Conservation (phyloP, 208 protist species). For the Zelonia costaricensis region DNA sequence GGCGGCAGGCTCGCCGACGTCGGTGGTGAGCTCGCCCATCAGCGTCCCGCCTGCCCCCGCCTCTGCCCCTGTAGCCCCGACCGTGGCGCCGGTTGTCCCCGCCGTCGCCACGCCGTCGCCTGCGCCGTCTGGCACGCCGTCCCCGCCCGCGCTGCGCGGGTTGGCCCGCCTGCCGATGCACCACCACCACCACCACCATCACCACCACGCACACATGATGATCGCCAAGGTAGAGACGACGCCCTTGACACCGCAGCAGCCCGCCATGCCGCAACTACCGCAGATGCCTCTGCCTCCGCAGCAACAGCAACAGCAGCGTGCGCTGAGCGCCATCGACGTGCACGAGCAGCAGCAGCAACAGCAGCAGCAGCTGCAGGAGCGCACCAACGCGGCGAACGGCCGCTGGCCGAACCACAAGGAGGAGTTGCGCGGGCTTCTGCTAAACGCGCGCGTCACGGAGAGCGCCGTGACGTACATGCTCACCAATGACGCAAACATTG, state of each 20-base stretch:
- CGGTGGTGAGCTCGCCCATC: not conserved
- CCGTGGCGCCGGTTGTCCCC: not conserved
- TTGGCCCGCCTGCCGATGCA: constrained; percentile 14
- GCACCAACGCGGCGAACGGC: not conserved
- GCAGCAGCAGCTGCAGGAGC: constrained; percentile 11
- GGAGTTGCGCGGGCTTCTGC: constrained; percentile 30
- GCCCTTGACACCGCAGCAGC: not conserved
- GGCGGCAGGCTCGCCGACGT: not conserved
- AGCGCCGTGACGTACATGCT: constrained; percentile 17
- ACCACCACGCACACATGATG: constrained; percentile 25
- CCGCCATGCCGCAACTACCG: constrained; percentile 3
- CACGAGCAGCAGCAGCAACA: constrained; percentile 6
- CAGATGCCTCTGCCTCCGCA: not conserved
- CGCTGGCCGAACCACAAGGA: constrained; percentile 30
- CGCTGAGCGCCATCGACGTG: not conserved
- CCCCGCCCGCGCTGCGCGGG: constrained; percentile 17
- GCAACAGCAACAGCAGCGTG: constrained; percentile 13
- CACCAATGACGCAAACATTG: constrained; percentile 11
- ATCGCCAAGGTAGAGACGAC: constrained; percentile 7
- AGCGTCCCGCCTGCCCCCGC: not conserved
- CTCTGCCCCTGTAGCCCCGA: not conserved
- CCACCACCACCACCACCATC: constrained; percentile 43
- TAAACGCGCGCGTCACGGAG: constrained; percentile 25
- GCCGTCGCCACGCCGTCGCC: not conserved
- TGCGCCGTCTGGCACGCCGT: not conserved